phyloP scores from a whole-genome alignment of 148 eudicot species.

The Nyssa sinensis region DNA sequence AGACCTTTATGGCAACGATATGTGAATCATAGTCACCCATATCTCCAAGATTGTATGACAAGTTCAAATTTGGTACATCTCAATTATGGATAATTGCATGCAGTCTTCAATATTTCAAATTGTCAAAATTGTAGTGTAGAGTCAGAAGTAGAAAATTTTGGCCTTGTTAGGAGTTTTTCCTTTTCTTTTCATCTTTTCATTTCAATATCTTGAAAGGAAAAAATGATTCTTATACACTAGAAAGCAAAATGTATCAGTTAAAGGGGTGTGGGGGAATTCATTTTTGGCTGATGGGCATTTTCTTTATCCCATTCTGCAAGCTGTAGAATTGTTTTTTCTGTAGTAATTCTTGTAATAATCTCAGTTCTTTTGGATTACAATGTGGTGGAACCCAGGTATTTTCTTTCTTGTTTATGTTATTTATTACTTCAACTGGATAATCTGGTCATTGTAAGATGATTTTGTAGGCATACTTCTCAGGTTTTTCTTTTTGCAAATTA shows the following conservation, averaged over 20 bases:
- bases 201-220: slow-evolving; percentile 19
- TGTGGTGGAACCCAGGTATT: slow-evolving; percentile 15
- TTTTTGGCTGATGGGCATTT: slow-evolving; percentile 25
- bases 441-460: slow-evolving; percentile 4
- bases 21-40: slow-evolving; percentile 50
- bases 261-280: slow-evolving; percentile 18
- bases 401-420: background rate
- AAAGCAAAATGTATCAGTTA: slow-evolving; percentile 22
- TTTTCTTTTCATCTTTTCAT: slow-evolving; percentile 19
- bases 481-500: background rate
- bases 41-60: slow-evolving; percentile 54
- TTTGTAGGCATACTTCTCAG: background rate
- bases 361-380: slow-evolving; percentile 25
- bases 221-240: slow-evolving; percentile 22
- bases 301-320: slow-evolving; percentile 1
- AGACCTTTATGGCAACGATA: slow-evolving; percentile 63
- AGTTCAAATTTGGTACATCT: slow-evolving; percentile 31
- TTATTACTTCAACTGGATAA: slow-evolving; percentile 1
- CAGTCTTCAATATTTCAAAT: slow-evolving; percentile 17
- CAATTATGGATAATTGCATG: slow-evolving; percentile 16
- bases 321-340: slow-evolving; percentile 30
- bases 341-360: slow-evolving; percentile 34
- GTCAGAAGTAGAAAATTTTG: slow-evolving; percentile 49
- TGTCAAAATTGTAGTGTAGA: slow-evolving; percentile 29
- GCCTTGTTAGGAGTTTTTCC: slow-evolving; percentile 26